Conservation (phyloP, 2,329 filamentous ascomycete species). For the Calycina marina region DNA sequence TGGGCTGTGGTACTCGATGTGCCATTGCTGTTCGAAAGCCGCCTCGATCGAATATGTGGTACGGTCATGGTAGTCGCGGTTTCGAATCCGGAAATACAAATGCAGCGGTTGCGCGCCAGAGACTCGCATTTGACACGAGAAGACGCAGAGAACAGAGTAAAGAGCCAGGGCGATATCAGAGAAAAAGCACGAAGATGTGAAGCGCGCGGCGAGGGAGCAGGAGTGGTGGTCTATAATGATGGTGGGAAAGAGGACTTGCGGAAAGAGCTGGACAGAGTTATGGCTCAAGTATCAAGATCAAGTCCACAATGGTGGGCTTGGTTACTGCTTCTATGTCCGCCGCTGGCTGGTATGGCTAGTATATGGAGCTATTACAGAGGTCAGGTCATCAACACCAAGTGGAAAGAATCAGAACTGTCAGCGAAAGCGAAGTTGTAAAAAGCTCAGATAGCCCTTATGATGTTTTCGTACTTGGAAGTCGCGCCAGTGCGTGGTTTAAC, state of each 20-base stretch:
- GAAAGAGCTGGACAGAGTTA: slow-evolving; percentile 48
- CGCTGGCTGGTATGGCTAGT: slow-evolving; percentile 53
- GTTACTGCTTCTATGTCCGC: slow-evolving; percentile 54
- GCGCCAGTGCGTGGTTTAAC: no score
- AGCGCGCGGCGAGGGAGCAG: slow-evolving; percentile 46
- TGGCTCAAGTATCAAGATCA: slow-evolving; percentile 42
- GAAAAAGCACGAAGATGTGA: slow-evolving; percentile 67
- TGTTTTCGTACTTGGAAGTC: no score
- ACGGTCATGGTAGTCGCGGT: slow-evolving; percentile 80
- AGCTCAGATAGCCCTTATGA: no score
- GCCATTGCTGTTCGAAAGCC: slow-evolving; percentile 79
- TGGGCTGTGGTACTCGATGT: slow-evolving; percentile 92
- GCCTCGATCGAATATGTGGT: slow-evolving; percentile 74
- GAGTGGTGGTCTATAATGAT: slow-evolving; percentile 88
- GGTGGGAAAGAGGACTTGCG: slow-evolving; percentile 55
- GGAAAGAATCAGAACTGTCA: slow-evolving; percentile 45
- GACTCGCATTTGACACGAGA: slow-evolving; percentile 69
- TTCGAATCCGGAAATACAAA: slow-evolving; percentile 64
- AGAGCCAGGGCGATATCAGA: slow-evolving; percentile 73
- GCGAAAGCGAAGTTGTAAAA: slow-evolving; percentile 44
- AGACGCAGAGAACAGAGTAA: slow-evolving; percentile 76
- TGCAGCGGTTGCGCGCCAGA: slow-evolving; percentile 58
- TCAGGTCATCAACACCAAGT: slow-evolving; percentile 51
- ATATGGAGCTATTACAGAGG: slow-evolving; percentile 63
- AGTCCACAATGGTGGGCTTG: slow-evolving; percentile 57